These are phyloP conservation scores for Samsoniella hepiali DNA, from an alignment of 2,329 filamentous ascomycete genomes.

Conservation along the genomic window DNA sequence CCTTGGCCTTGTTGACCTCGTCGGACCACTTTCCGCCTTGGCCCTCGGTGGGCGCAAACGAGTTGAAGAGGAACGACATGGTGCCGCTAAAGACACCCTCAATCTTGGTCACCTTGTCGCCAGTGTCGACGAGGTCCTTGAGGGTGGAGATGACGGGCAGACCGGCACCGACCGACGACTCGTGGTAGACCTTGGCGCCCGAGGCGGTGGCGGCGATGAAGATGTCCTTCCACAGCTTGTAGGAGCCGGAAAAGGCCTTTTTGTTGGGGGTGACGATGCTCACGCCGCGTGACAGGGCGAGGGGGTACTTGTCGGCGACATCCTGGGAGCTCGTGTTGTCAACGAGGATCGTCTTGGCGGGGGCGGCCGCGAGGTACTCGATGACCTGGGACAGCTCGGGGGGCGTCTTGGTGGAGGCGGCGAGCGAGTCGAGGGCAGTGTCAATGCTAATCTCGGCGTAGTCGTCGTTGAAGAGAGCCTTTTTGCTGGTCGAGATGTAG, in stretches of 20 bases:
- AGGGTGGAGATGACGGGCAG: slow-evolving; percentile 91
- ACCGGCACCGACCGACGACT: slow-evolving; percentile 90
- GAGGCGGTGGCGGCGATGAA: slow-evolving; percentile 67
- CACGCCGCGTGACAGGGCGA: slow-evolving; percentile 76
- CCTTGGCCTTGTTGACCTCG: slow-evolving; percentile 88
- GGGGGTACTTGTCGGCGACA: slow-evolving; percentile 78
- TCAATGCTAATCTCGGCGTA: slow-evolving; percentile 66
- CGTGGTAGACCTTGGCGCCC: slow-evolving; percentile 86
- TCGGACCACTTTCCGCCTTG: slow-evolving; percentile 79
- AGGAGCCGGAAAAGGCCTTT: slow-evolving; percentile 86
- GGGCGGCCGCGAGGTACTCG: slow-evolving; percentile 73
- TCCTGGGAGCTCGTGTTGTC: slow-evolving; percentile 95
- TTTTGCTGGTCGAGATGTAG: slow-evolving; percentile 82
- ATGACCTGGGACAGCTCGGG: slow-evolving; percentile 67
- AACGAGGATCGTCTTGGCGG: slow-evolving; percentile 76
- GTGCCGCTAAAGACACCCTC: slow-evolving; percentile 98
- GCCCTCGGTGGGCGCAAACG: slow-evolving; percentile 78
- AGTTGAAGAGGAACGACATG: slow-evolving; percentile 98
- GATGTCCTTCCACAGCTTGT: slow-evolving; percentile 82
- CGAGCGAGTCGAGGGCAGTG: slow-evolving; percentile 59
- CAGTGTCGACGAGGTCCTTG: slow-evolving; percentile 90
- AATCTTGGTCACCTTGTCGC: slow-evolving; percentile 86
- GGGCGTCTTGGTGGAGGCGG: slow-evolving; percentile 60
- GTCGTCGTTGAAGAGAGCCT: slow-evolving; percentile 71
- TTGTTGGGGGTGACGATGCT: slow-evolving; percentile 97